These are phyloP conservation scores for Tephrocybe sp. DNA, from an alignment of 768 basidiomycete genomes.

Conservation along the genomic window DNA sequence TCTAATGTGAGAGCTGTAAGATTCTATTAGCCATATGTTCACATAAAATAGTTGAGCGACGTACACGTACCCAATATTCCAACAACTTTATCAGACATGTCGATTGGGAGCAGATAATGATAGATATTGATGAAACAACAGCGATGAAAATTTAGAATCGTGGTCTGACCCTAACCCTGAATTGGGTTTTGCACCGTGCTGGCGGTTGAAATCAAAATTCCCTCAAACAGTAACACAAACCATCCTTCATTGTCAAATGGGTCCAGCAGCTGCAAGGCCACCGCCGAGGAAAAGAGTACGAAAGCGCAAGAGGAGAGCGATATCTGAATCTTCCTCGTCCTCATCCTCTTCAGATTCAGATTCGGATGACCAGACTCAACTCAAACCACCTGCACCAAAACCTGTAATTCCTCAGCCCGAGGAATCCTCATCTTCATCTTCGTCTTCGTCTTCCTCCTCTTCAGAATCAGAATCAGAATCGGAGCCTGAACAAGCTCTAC, in stretches of 20 bases:
- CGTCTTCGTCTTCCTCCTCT: slow-evolving; percentile 25
- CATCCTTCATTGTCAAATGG: neutral
- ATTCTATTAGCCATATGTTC: neutral
- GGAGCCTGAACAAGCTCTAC: slow-evolving; percentile 7
- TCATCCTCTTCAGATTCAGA: slow-evolving; percentile 40
- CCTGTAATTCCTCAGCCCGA: slow-evolving; percentile 2
- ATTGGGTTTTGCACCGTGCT: neutral
- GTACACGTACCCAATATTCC: slow-evolving; percentile 55
- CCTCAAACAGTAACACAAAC: neutral
- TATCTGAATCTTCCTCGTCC: slow-evolving; percentile 40
- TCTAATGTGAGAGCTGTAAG: neutral
- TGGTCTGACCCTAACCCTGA: slow-evolving; percentile 10
- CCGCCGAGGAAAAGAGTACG: slow-evolving; percentile 45
- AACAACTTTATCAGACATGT: slow-evolving; percentile 46
- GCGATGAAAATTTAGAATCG: neutral
- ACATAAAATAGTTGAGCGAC: slow-evolving; percentile 9
- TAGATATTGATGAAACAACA: neutral
- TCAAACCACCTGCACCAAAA: slow-evolving; percentile 14
- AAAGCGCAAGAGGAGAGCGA: slow-evolving; percentile 55
- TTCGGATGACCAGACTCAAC: slow-evolving; percentile 18
- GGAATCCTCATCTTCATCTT: slow-evolving; percentile 22
- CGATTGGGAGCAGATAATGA: neutral
- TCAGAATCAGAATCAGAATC: slow-evolving; percentile 20
- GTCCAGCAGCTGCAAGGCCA: slow-evolving; percentile 31
- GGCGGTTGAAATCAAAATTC: neutral